These are phyloP conservation scores for Eimeria sp. DNA, from an alignment of 169 alveolate genomes.

Conservation along the genomic window DNA sequence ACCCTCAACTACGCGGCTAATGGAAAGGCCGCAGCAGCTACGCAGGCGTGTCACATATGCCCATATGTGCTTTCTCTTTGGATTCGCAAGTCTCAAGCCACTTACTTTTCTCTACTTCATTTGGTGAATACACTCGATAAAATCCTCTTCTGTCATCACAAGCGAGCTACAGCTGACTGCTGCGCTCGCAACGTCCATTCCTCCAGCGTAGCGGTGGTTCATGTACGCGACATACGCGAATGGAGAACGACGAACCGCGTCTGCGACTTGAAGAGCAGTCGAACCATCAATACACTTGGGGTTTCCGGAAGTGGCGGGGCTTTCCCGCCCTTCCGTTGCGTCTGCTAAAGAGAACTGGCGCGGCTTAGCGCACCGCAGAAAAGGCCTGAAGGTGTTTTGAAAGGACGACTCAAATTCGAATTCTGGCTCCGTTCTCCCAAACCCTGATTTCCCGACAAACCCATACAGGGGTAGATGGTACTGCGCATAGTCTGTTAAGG, in stretches of 20 bases:
- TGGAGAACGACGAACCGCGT: slow-evolving; percentile 26
- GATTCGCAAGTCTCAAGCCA: not conserved
- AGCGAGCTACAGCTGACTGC: slow-evolving; percentile 49
- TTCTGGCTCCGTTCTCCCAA: slow-evolving; percentile 10
- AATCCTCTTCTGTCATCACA: slow-evolving; percentile 8
- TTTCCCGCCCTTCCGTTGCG: not conserved
- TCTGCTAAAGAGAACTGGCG: not conserved
- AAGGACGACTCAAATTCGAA: slow-evolving; percentile 43
- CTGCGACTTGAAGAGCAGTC: slow-evolving; percentile 25
- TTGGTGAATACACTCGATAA: slow-evolving; percentile 7
- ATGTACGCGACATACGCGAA: slow-evolving; percentile 7
- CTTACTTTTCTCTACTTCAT: not conserved
- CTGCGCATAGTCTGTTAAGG: slow-evolving; percentile 12
- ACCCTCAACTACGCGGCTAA: not conserved
- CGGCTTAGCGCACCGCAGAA: slow-evolving; percentile 35
- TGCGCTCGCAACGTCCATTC: slow-evolving; percentile 25
- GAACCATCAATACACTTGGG: slow-evolving; percentile 15
- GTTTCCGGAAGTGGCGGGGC: not conserved
- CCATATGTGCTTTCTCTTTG: not conserved
- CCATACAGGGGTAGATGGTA: slow-evolving; percentile 30
- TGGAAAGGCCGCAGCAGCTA: not conserved
- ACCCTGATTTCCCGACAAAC: slow-evolving; percentile 37
- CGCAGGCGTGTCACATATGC: not conserved
- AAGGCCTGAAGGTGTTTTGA: slow-evolving; percentile 39
- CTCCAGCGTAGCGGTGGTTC: slow-evolving; percentile 44